Base-by-base conservation (phyloP, 139 green algal species). In the Chlamydomonas applanata region DNA sequence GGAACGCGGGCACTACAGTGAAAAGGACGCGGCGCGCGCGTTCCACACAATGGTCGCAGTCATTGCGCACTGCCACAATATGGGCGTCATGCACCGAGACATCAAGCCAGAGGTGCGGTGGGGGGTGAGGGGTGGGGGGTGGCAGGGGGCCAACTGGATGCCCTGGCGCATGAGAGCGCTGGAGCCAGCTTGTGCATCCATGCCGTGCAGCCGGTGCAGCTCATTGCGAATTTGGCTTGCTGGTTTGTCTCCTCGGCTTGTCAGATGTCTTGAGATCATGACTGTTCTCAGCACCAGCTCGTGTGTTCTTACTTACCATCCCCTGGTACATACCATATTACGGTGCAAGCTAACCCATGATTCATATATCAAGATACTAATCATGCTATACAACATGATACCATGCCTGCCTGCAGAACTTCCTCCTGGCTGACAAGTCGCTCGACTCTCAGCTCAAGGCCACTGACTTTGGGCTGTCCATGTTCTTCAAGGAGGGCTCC, bases 51-150 rank as follows among this genome's bases (percentile, higher is more conserved):
- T 96, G 49, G 89, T 95, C 2, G 79, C 89, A 4, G 94, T 91
- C 24, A 91, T 97, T 24, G 74, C 95, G 29, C 86, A 97, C 78
- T 98, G 94, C 80, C 95, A 99, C 85, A 83, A 77, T 32, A 88
- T 97, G 73, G 91, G 93, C 11, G 94, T 98, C 45, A 95, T 99
- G 45, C 94, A 98, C 83, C 85, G 90, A 19, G 90, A 96, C 75
- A 75, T 96, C 16, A 96, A 96, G 79, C 86, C 89, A 29, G 75
- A 76, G 40, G 40, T 49, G 40, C 40, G 40, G n/a, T n/a, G n/a
- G n/a, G n/a, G n/a, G n/a, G n/a, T n/a, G n/a, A n/a, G n/a, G n/a
- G n/a, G n/a, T n/a, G n/a, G n/a, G n/a, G n/a, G n/a, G n/a, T n/a
- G n/a, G n/a, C n/a, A n/a, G n/a, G n/a, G n/a, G n/a, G n/a, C n/a